phyloP scores from a whole-genome alignment of 1,284 basidiomycete species.

The Peniophora sp. region DNA sequence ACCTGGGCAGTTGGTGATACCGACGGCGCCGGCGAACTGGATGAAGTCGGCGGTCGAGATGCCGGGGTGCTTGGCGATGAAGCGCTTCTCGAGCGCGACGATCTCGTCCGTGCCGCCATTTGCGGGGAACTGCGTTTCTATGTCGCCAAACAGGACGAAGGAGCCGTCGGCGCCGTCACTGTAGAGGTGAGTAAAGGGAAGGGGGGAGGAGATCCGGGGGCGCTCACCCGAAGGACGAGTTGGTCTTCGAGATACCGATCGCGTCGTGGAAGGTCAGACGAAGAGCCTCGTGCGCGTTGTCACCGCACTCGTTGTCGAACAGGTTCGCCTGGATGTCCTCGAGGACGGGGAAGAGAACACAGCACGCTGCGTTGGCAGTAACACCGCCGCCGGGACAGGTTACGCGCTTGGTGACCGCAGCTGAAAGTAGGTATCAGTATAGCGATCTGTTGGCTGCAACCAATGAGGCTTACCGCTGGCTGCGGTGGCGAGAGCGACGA shows the following conservation, averaged over 20 bases:
- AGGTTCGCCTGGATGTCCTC: conserved; percentile 29
- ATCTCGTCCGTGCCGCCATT: conserved; percentile 15
- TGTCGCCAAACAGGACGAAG: conserved; percentile 14
- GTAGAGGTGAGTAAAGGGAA: not conserved
- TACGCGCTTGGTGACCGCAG: not conserved
- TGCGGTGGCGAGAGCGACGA: conserved; percentile 16
- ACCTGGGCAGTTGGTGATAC: conserved; percentile 19
- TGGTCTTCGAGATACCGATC: conserved; percentile 14
- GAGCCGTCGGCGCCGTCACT: conserved; percentile 14
- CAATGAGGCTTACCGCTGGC: conserved; percentile 5
- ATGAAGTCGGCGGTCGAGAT: conserved; percentile 20
- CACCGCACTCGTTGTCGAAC: conserved; percentile 22
- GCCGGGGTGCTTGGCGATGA: conserved; percentile 11
- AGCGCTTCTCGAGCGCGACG: conserved; percentile 11
- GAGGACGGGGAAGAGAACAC: conserved; percentile 26
- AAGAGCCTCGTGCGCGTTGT: conserved; percentile 21
- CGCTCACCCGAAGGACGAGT: not conserved
- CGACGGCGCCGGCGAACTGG: conserved; percentile 19
- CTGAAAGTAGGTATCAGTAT: not conserved
- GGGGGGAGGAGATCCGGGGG: not conserved
- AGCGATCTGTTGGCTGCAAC: not conserved
- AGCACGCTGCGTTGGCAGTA: conserved; percentile 26
- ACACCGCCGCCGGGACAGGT: not conserved
- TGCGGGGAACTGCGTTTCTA: conserved; percentile 11
- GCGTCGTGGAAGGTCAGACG: conserved; percentile 25